These are phyloP conservation scores for Aaosphaeria pasadenensis DNA, from an alignment of 2,329 filamentous ascomycete species.

Conservation along the genomic window DNA sequence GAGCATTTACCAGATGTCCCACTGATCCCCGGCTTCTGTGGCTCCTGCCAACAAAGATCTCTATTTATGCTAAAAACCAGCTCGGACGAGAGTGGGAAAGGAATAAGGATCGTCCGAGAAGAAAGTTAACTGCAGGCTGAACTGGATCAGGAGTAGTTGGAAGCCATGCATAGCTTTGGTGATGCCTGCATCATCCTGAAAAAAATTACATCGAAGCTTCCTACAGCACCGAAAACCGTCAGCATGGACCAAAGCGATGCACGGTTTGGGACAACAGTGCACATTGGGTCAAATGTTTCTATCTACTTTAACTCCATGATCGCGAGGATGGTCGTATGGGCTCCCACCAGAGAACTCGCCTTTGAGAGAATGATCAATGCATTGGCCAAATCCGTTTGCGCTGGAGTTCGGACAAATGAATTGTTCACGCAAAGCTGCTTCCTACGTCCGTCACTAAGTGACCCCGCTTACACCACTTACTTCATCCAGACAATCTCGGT, in stretches of 20 bases:
- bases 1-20: slow-evolving; percentile 49
- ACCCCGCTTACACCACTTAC: background rate
- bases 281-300: background rate
- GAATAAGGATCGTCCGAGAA: slow-evolving; percentile 50
- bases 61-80: slow-evolving; percentile 64
- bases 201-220: slow-evolving; percentile 25
- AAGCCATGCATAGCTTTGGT: background rate
- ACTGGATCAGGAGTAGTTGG: background rate
- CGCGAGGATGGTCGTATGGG: slow-evolving; percentile 59
- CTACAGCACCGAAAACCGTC: slow-evolving; percentile 36
- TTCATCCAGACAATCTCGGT: background rate
- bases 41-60: slow-evolving; percentile 42
- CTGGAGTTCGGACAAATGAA: slow-evolving; percentile 13
- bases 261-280: background rate
- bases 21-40: slow-evolving; percentile 53
- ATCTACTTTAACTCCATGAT: slow-evolving; percentile 47
- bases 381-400: slow-evolving; percentile 28
- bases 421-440: background rate
- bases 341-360: slow-evolving; percentile 39
- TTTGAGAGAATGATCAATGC: slow-evolving; percentile 42
- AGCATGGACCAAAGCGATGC: slow-evolving; percentile 45
- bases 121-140: background rate
- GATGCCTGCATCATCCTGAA: background rate
- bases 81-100: slow-evolving; percentile 68
- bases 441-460: background rate